These are phyloP conservation scores for Leccinum subtestaceum DNA, from an alignment of 768 basidiomycete genomes.

Conservation along the genomic window DNA sequence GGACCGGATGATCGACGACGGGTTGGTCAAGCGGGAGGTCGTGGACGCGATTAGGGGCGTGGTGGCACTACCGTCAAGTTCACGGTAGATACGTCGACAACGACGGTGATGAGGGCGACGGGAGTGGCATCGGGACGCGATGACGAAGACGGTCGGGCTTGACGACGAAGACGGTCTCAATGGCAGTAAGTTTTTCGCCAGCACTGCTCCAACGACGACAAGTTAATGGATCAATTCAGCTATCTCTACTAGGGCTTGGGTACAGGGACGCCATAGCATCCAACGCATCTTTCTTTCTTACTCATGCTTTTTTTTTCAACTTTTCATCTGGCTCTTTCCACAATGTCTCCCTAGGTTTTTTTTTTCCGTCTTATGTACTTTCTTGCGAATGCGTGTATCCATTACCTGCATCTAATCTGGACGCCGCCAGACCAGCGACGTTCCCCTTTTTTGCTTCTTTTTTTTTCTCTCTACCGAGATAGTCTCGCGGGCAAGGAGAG, in stretches of 20 bases:
- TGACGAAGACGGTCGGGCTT: neutral
- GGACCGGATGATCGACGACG: constrained; percentile 13
- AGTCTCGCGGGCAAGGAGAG: neutral
- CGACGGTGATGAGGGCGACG: neutral
- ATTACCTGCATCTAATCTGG: neutral
- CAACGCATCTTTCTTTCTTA: neutral
- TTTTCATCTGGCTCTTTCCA: neutral
- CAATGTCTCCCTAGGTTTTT: neutral
- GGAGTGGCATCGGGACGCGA: neutral
- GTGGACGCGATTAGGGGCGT: constrained; percentile 14
- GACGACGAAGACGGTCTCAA: neutral
- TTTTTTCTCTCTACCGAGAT: neutral
- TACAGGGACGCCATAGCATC: neutral
- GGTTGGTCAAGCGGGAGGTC: constrained; percentile 8
- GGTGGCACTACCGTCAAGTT: constrained; percentile 10
- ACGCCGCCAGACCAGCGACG: neutral
- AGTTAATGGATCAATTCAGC: neutral
- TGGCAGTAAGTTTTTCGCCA: neutral
- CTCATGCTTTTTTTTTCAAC: neutral
- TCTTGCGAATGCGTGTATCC: neutral
- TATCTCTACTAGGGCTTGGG: neutral
- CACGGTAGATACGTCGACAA: neutral
- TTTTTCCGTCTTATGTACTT: neutral
- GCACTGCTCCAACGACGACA: neutral
- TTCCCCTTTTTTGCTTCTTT: neutral